Percentiles rank a stretch among this genome's conserved stretches.
These are phyloP conservation scores for Endoconidiophora polonica DNA, from an alignment of 2,329 filamentous ascomycete genomes.

Conservation along the genomic window DNA sequence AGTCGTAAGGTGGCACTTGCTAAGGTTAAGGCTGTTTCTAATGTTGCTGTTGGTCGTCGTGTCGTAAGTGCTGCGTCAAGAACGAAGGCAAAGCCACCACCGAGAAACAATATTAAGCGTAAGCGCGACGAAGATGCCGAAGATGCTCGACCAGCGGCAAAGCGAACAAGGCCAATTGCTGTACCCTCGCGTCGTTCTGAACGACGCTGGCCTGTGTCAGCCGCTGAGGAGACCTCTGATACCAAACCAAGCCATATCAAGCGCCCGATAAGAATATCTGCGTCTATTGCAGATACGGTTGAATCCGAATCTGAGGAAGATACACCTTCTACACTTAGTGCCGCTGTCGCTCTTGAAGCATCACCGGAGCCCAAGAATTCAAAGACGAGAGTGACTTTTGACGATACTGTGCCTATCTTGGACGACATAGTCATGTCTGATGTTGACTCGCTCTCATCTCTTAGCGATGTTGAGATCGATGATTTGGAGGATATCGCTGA, in stretches of 20 bases:
- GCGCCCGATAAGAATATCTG: background rate
- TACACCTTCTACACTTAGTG: background rate
- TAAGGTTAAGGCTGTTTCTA: constrained; percentile 7
- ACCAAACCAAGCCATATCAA: too few relatives aligned
- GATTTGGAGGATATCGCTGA: constrained; percentile 9
- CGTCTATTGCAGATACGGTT: background rate
- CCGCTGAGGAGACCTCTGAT: too few relatives aligned
- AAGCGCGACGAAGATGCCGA: background rate
- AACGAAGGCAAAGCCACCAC: constrained; percentile 7
- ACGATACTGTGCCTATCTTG: background rate
- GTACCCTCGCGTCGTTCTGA: background rate
- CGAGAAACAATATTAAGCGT: background rate
- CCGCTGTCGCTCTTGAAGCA: background rate
- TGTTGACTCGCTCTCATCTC: constrained; percentile 9
- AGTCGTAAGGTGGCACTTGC: background rate
- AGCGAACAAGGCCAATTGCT: background rate
- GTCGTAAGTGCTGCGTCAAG: background rate
- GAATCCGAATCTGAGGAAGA: constrained; percentile 1
- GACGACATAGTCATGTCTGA: constrained; percentile 1
- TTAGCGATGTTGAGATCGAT: constrained; percentile 11
- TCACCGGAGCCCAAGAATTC: background rate
- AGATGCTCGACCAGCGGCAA: constrained; percentile 1
- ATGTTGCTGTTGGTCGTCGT: background rate
- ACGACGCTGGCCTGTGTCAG: too few relatives aligned
- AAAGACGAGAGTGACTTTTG: too few relatives aligned